Base-by-base conservation (phyloP, 768 basidiomycete genomes). In the Tulasnella calospora region DNA sequence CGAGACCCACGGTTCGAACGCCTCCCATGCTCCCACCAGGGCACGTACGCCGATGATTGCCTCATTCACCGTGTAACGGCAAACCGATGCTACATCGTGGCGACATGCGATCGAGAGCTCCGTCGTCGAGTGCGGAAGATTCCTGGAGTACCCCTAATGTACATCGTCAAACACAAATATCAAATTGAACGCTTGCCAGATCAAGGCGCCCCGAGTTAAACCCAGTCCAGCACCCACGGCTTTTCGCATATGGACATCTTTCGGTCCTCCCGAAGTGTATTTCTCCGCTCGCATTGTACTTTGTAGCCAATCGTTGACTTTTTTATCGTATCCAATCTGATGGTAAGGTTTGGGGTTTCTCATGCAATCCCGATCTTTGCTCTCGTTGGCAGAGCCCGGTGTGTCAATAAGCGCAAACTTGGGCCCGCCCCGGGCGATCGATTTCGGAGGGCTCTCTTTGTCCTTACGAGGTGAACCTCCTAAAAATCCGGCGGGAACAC, bases 21-120 rank as follows among this genome's bases (percentile, higher is more conserved):
- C 67, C 88, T 99, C 70, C 89, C 88, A 69, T 99, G 98, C 85
- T 91, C 93, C 47, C 98, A 99, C 84, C 87, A 90, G 5, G 98
- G 98, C 30, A 98, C 96, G n/a, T 99, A 99, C 83, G 98, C 98
- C 27, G 98, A 99, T 83, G 98, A 99, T 87, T 99, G 98, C 83
- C 89, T 99, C 30, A 94, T 99, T 23, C 94, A 99, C 83, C 92
- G 98, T 41, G 95, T 98, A 13, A 94, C 94, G 3, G 90, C 96
- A 10, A 95, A 96, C 86, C 94, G 94, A 83, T 98, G 96, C 85
- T 99, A 94, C 84, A 92, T 99, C 80, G 96, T 99, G 61, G 98
- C 98, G 6, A 98, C 98, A 33, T 99, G 97, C 83, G 98, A 99
- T 88, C 88, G 96, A 79, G 96, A 98, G 82, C 89, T 99, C 40